Percentiles rank a stretch among this genome's conserved stretches.
phyloP scores from a whole-genome alignment of 2,329 filamentous ascomycete genomes.

The Amauroascus niger region DNA sequence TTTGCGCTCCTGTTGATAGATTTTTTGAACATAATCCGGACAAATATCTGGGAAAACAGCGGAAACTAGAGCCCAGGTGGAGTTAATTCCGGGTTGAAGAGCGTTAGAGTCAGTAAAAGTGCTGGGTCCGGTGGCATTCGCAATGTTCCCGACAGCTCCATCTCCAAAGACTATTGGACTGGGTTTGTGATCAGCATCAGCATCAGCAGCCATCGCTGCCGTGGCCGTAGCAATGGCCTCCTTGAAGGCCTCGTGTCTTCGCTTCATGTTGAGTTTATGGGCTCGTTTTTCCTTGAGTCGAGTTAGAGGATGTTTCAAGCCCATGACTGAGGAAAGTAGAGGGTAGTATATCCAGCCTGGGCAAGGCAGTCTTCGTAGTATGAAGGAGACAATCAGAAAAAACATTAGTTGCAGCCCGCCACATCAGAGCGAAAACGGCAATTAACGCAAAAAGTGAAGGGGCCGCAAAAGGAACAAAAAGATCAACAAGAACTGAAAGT shows the following conservation, averaged over 20 bases:
- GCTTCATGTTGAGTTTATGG: constrained; percentile 2
- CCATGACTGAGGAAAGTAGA: background rate
- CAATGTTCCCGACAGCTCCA: background rate
- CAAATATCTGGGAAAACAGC: constrained; percentile 42
- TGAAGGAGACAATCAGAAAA: background rate
- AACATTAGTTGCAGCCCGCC: background rate
- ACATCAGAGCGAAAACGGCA: background rate
- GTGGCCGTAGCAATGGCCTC: background rate
- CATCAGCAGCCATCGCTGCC: too few species aligned
- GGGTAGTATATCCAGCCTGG: background rate
- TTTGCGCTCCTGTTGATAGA: constrained; percentile 24
- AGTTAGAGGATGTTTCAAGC: background rate
- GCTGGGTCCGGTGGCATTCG: background rate
- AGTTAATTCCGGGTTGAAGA: background rate
- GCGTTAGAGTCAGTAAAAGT: background rate
- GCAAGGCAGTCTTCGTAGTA: background rate
- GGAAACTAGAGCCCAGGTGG: constrained; percentile 28
- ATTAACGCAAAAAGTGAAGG: background rate
- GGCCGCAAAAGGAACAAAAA: background rate
- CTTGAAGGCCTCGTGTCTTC: background rate
- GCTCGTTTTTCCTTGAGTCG: background rate
- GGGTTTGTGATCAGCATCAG: background rate
- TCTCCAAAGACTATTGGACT: too few species aligned
- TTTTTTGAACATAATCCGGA: constrained; percentile 31
- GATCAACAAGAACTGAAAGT: background rate